Evolutionary conservation across 257 asterid genomes (phyloP), one percentile per base, ranked within the genome.

Genomic region (Capsicum chinense): DNA sequence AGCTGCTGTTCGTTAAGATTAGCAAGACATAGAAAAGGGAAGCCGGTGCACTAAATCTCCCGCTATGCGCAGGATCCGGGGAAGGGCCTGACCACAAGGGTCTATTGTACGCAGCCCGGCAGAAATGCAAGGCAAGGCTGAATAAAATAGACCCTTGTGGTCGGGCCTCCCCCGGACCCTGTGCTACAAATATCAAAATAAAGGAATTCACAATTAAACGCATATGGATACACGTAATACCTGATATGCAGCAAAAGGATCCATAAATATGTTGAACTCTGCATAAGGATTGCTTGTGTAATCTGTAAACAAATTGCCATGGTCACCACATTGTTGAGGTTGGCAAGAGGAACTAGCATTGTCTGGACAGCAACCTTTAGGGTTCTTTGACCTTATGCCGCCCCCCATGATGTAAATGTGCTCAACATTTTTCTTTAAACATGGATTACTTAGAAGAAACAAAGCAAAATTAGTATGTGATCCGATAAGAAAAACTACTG

Each of bases 241-340:
- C 98, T 95, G 97, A 85, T 95, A 95, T 66, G 98, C 98, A 79
- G 98, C 95, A 84, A 94, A 95, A 85, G 99, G 99, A 88, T 95
- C 98, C 69, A 90, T 94, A 85, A 93, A 95, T 63, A 95, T 79
- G 63, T 95, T 95, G 90, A 90, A 93, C 84, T 95, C 99, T 83
- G 99, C 97, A 83, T 93, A 90, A 3, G 99, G 98, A 85, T 93
- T 93, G 58, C 92, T 90, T 12, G 88, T 89, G 85, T 88, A 93
- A 83, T 79, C 98, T 0, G 97, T 88, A 83, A 88, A 92, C n/a
- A 95, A 6, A 73, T 94, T 95, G 15, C 98, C 98, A 82, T 33
- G 88, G 62, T 91, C 89, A 9, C 92, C 96, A 84, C 97, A 94
- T 80, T 95, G 95, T 8, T 80, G 89, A 44, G 94, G 90, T 70